phyloP scores from a whole-genome alignment of 1,284 basidiomycete species.

The Agaricales sp. region DNA sequence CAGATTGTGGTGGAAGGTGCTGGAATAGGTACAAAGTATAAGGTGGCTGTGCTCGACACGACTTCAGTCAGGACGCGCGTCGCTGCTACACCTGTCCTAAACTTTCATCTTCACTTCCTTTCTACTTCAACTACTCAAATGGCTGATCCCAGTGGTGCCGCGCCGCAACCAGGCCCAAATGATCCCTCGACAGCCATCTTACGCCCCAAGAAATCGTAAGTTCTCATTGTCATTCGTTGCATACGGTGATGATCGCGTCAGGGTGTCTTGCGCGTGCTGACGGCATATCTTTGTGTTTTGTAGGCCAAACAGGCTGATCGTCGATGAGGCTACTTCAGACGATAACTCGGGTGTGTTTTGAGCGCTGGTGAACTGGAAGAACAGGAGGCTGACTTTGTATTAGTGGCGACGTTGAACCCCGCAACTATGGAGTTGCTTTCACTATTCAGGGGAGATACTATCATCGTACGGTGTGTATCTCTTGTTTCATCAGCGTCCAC shows the following conservation, averaged over 20 bases:
- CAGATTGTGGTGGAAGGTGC: constrained; percentile 3
- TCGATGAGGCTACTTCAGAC: constrained; percentile 85
- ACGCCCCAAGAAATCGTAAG: constrained; percentile 92
- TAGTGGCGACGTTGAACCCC: constrained; percentile 90
- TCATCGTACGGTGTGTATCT: constrained; percentile 69
- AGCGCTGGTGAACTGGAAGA: neutral
- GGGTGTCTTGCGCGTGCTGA: constrained; percentile 6
- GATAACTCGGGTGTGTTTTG: constrained; percentile 75
- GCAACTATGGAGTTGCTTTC: constrained; percentile 93
- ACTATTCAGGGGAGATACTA: constrained; percentile 92
- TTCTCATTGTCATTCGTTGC: constrained; percentile 14
- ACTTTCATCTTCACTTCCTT: neutral
- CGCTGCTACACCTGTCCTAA: neutral
- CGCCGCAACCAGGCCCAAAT: constrained; percentile 66
- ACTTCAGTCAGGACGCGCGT: neutral
- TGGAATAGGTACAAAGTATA: neutral
- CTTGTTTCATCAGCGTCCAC: neutral
- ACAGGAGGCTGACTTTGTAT: neutral
- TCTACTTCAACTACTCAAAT: constrained; percentile 21
- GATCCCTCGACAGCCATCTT: constrained; percentile 92
- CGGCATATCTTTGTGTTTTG: too few relatives aligned
- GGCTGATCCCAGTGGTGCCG: constrained; percentile 72
- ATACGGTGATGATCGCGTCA: constrained; percentile 10
- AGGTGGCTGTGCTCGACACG: neutral
- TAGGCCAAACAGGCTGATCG: constrained; percentile 90